Evolutionary conservation across 2,329 filamentous ascomycete species (phyloP), one percentile per base, ranked within the genome.

Genomic region (Dryadomyces quercivorus): DNA sequence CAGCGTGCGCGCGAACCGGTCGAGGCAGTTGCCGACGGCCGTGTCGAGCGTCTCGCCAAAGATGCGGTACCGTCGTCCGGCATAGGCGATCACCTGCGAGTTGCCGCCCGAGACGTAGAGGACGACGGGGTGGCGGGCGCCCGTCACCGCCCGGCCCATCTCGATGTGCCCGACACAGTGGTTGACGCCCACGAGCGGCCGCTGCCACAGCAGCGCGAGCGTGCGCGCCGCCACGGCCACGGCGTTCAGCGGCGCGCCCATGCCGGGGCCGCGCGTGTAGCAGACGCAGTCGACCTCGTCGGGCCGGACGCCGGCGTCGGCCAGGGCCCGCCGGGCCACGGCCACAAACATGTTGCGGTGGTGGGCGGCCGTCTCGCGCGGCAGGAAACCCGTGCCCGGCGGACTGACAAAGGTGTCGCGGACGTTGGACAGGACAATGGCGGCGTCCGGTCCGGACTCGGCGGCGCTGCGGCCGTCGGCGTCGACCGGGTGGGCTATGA

Each of bases 81-180:
- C 90, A 72, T 97, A 98, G 49, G 93, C 93, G 61, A 97, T 97
- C 26, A 97, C 92, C 72, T 98, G 92, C 15, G 92, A 95, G 74
- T 98, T 98, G 56, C 93, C 93, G 58, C 93, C 93, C 21, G 83
- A 89, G 44, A 97, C 93, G 70, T 98, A 98, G 43, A 98, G 75
- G 50, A 98, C 93, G 40, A 97, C 91, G 0, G 93, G 93, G 70
- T 98, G 92, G 22, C 80, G 73, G 16, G 93, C 90, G 56, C 88
- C 87, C 5, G 93, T 97, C 66, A 98, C 95, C 57, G 86, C 80
- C 51, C 93, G 80, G 36, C 93, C 93, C 93, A 98, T 98, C 73
- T 98, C 93, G 64, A 98, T 97, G 70, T 98, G 93, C 46, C 93
- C 93, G 50, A 98, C 88, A 69, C 93, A 98, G 71, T 98, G 93